These are phyloP conservation scores for Tolypocladium album DNA, from an alignment of 2,329 filamentous ascomycete species.

Conservation along the genomic window DNA sequence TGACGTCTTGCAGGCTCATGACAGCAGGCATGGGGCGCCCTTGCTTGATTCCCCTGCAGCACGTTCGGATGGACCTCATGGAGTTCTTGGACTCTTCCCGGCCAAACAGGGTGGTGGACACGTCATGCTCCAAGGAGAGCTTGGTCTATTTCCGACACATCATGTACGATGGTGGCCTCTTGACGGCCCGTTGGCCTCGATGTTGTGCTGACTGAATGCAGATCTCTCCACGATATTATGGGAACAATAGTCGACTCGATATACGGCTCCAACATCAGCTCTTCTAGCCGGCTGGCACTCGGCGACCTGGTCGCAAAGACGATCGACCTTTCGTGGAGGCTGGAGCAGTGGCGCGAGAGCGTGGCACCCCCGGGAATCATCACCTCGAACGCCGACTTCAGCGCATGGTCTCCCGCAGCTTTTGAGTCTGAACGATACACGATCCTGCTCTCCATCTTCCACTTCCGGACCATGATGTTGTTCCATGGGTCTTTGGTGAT, in stretches of 20 bases:
- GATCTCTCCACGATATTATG: slow-evolving; percentile 10
- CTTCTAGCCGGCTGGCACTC: slow-evolving; percentile 1
- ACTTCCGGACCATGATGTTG: slow-evolving; percentile 5
- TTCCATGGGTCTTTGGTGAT: slow-evolving; percentile 6
- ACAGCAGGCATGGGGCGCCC: slow-evolving; percentile 11
- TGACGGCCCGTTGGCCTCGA: neutral
- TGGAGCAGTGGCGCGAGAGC: slow-evolving; percentile 8
- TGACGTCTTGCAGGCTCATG: slow-evolving; percentile 7
- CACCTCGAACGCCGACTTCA: slow-evolving; percentile 1
- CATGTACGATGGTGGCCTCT: slow-evolving; percentile 3
- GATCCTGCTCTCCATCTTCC: slow-evolving; percentile 6
- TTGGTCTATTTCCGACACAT: slow-evolving; percentile 9
- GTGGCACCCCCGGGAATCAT: slow-evolving; percentile 3
- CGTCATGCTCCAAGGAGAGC: slow-evolving; percentile 2
- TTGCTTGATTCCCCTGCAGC: slow-evolving; percentile 7
- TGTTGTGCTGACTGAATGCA: neutral
- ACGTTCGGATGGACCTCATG: slow-evolving; percentile 4
- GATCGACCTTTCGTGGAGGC: slow-evolving; percentile 7
- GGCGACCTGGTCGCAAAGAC: slow-evolving; percentile 8
- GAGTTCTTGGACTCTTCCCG: neutral
- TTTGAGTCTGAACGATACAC: slow-evolving; percentile 5
- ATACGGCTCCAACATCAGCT: slow-evolving; percentile 10
- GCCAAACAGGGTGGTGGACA: neutral
- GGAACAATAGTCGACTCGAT: slow-evolving; percentile 9
- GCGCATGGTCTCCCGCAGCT: neutral